phyloP scores from a whole-genome alignment of 2,329 filamentous ascomycete species.

The Fusarium sarcochroum region DNA sequence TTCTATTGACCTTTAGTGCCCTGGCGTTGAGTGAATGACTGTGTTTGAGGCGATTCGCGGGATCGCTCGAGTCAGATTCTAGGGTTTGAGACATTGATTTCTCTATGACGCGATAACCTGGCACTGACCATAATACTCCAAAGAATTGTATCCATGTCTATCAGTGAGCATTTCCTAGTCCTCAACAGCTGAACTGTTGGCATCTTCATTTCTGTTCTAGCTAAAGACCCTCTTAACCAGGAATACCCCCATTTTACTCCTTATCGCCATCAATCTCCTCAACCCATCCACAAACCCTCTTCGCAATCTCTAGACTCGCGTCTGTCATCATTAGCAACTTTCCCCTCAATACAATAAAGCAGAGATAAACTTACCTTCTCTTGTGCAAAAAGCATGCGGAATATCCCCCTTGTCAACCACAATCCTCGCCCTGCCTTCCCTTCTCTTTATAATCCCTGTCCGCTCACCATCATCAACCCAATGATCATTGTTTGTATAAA shows the following conservation, averaged over 20 bases:
- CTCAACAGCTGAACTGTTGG: no score
- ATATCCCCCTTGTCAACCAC: constrained; percentile 69
- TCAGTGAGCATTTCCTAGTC: no score
- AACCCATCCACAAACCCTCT: constrained; percentile 32
- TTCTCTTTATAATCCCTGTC: constrained; percentile 67
- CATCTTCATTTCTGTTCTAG: no score
- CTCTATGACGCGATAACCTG: constrained; percentile 10
- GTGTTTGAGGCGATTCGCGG: constrained; percentile 17
- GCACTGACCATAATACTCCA: no score
- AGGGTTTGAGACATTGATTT: constrained; percentile 16
- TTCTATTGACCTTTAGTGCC: constrained; percentile 9
- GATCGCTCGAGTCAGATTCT: constrained; percentile 14
- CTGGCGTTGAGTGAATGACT: constrained; percentile 11
- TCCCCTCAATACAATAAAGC: neutral
- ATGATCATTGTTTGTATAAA: constrained; percentile 72
- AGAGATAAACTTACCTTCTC: constrained; percentile 50
- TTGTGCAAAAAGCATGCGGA: constrained; percentile 72
- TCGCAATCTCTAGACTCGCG: constrained; percentile 38
- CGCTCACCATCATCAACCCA: constrained; percentile 72
- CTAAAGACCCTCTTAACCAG: no score
- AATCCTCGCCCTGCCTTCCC: constrained; percentile 61
- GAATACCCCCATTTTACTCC: neutral
- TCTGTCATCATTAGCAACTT: constrained; percentile 23
- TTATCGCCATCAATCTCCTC: constrained; percentile 29
- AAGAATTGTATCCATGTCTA: no score